Evolutionary conservation across 345 rosid species (phyloP), one percentile per base, ranked within the genome.

Genomic region (Arabis alpina): DNA sequence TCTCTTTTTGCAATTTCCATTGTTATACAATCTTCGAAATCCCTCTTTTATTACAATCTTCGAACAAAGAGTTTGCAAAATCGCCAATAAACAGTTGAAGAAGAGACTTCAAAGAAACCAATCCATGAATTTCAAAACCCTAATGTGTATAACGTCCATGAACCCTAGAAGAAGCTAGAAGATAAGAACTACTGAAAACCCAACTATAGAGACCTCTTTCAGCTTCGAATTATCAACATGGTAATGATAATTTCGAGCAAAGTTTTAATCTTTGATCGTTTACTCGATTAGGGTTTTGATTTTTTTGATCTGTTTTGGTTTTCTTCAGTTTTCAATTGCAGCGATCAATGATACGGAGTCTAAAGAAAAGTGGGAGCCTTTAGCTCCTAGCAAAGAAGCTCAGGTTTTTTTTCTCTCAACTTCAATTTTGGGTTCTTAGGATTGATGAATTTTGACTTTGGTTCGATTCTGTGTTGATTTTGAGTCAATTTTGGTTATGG

Each of bases 381-480:
- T 94, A 62, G 99, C 99, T 67, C 99, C 99, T 10, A 88, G 95
- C 73, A 91, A 94, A 80, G 98, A 91, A 84, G 96, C 98, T 59
- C 99, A 91, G 97, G 99, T 81, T 50, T 36, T 40, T 40, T 8
- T 49, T 45, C 24, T 78, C 40, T 34, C 36, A 32, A 32, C 6
- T 32, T 32, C 36, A 32, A 32, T 32, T 32, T 1, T 32, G 36
- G 36, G 37, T 34, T 34, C 37, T 34, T 34, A 34, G 8, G 37
- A 6, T 34, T 34, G 8, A 5, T 34, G 8, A 6, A 34, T 28
- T 3, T 28, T 28, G 32, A 28, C 4, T 28, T 28, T 28, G 32
- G 32, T 28, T 34, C 37, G 37, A 34, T 34, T 34, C 37, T 34
- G 37, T 34, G 37, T 34, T 34, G 8, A 1, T 34, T 6, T 34